phyloP scores from a whole-genome alignment of 192 early-diverging fungal species.

The Geranomyces variabilis region DNA sequence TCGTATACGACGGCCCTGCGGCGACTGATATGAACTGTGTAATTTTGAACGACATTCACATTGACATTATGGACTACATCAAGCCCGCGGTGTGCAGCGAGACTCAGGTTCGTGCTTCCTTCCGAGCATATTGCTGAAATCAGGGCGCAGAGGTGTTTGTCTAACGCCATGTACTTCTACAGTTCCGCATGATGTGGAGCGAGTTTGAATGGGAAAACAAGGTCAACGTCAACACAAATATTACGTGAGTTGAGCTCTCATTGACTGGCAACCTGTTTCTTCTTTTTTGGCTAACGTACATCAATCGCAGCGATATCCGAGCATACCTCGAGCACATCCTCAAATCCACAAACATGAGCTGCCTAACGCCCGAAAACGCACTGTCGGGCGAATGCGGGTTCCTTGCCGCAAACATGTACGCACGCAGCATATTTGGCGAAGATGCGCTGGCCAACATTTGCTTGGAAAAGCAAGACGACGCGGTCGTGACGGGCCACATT shows the following conservation, averaged over 20 bases:
- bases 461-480: constrained; percentile 74
- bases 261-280: no score
- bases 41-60: constrained; percentile 95
- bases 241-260: constrained; percentile 72
- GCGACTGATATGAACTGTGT: constrained; percentile 90
- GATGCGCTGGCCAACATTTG: constrained; percentile 98
- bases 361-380: constrained; percentile 91
- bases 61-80: constrained; percentile 99
- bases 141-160: no score
- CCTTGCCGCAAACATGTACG: constrained; percentile 97
- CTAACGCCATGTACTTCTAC: no score
- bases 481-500: constrained; percentile 90
- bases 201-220: constrained; percentile 99
- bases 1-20: constrained; percentile 96
- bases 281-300: not conserved
- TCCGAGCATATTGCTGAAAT: not conserved
- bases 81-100: constrained; percentile 88
- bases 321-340: constrained; percentile 91
- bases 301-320: constrained; percentile 70
- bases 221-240: constrained; percentile 94
- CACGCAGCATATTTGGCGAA: constrained; percentile 95
- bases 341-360: constrained; percentile 97
- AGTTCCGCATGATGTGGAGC: constrained; percentile 98
- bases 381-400: constrained; percentile 95
- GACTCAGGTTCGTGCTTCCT: constrained; percentile 61